Conservation (phyloP, 345 rosid genomes). For the Moricandia moricandioides region DNA sequence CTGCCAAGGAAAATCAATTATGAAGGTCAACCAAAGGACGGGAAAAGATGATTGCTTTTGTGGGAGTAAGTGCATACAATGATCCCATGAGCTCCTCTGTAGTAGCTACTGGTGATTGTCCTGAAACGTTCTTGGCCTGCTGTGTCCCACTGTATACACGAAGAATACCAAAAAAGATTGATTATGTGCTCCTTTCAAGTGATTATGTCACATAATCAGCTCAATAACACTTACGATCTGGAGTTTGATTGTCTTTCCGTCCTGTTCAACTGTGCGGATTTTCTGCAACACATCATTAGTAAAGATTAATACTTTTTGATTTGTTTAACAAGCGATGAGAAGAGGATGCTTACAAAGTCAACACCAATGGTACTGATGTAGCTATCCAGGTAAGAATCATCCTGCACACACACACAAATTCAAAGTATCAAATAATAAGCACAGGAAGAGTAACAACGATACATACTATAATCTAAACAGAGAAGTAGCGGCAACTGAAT, state of each 20-base stretch:
- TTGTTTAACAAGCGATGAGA: not conserved
- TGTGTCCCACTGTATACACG: conserved; percentile 72
- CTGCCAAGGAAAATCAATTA: conserved; percentile 29
- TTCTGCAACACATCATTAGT: conserved; percentile 38
- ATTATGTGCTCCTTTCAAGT: not conserved
- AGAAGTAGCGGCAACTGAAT: not conserved
- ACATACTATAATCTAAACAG: not conserved
- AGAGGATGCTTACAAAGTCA: conserved; percentile 48
- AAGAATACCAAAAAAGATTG: not conserved
- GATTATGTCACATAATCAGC: not conserved
- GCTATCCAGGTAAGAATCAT: conserved; percentile 58
- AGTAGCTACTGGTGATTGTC: conserved; percentile 90
- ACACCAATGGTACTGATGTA: conserved; percentile 67
- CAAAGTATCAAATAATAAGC: not conserved
- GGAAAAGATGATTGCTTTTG: not conserved
- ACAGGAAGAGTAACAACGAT: not conserved
- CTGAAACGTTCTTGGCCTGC: conserved; percentile 94
- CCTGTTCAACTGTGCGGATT: conserved; percentile 65
- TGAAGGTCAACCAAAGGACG: not conserved
- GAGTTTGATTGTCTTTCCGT: conserved; percentile 60
- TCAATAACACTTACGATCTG: conserved; percentile 45
- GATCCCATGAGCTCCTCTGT: conserved; percentile 94
- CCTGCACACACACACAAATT: conserved; percentile 36
- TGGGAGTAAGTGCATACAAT: conserved; percentile 45
- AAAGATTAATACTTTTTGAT: not conserved